phyloP scores from a whole-genome alignment of 2,329 filamentous ascomycete genomes.

The Xylariaceae sp. region DNA sequence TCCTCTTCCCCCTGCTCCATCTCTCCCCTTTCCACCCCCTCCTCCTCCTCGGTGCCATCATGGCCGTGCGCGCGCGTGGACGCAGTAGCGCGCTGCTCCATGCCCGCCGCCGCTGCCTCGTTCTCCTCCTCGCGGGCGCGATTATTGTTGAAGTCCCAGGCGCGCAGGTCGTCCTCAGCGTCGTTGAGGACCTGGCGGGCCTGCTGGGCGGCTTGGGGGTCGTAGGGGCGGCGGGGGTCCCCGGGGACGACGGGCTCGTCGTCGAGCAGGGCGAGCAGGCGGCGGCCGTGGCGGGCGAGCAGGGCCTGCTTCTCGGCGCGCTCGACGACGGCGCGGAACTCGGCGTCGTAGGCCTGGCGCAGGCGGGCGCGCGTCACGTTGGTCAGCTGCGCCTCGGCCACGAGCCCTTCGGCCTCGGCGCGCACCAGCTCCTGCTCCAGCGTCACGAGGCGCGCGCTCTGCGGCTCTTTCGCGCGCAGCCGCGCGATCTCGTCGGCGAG shows the following conservation, averaged over 20 bases:
- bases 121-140: too few species aligned
- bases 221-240: conserved; percentile 64
- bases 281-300: conserved; percentile 81
- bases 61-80: too few species aligned
- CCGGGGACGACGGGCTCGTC: conserved; percentile 86
- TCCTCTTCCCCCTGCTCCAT: too few species aligned
- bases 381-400: conserved; percentile 91
- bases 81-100: too few species aligned
- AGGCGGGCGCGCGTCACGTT: conserved; percentile 95
- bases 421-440: conserved; percentile 95
- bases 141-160: too few species aligned
- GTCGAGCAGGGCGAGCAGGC: conserved; percentile 77
- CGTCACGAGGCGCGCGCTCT: conserved; percentile 70
- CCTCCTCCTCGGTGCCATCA: too few species aligned
- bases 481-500: conserved; percentile 87
- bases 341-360: conserved; percentile 85
- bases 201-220: conserved; percentile 51
- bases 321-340: conserved; percentile 88
- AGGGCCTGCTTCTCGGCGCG: conserved; percentile 95
- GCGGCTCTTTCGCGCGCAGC: conserved; percentile 86
- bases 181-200: conserved; percentile 86
- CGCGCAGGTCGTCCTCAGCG: conserved; percentile 77
- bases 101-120: too few species aligned
- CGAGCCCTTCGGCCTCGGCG: conserved; percentile 90
- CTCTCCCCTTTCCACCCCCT: too few species aligned